phyloP scores from a whole-genome alignment of 2,329 filamentous ascomycete genomes.

The Cladosporium colombiae region DNA sequence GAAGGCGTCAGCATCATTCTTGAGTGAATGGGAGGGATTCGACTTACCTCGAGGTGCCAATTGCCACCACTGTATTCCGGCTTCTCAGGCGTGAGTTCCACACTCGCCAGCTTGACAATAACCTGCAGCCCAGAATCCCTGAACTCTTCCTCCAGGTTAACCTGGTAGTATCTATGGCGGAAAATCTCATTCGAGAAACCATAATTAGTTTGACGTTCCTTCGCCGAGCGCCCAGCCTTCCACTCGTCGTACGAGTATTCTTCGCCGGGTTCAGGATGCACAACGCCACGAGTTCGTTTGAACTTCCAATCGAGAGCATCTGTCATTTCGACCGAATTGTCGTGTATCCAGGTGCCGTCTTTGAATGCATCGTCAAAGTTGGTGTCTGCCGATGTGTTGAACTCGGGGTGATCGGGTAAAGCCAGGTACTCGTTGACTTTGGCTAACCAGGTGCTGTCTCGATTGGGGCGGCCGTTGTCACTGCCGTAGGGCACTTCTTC shows the following conservation, averaged over 20 bases:
- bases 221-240: not conserved
- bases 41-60: conserved; percentile 47
- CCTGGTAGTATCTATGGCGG: conserved; percentile 1
- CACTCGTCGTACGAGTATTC: conserved; percentile 16
- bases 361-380: not conserved
- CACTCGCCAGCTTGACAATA: conserved; percentile 57
- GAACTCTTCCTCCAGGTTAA: conserved; percentile 35
- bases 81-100: conserved; percentile 60
- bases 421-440: not conserved
- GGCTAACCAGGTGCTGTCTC: not conserved
- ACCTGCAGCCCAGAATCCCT: conserved; percentile 52
- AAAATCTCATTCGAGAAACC: not conserved
- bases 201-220: not conserved
- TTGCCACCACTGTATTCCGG: conserved; percentile 55
- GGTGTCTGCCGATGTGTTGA: not conserved
- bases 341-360: not conserved
- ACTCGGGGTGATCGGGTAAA: not conserved
- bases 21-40: not conserved
- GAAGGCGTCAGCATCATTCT: not conserved
- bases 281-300: not conserved
- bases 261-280: conserved; percentile 19
- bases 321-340: not conserved
- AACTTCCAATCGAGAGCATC: conserved; percentile 10
- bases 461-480: not conserved
- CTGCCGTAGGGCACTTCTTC: not conserved